These are phyloP conservation scores for Cicer bijugum DNA, from an alignment of 306 rosid genomes.

Conservation along the genomic window DNA sequence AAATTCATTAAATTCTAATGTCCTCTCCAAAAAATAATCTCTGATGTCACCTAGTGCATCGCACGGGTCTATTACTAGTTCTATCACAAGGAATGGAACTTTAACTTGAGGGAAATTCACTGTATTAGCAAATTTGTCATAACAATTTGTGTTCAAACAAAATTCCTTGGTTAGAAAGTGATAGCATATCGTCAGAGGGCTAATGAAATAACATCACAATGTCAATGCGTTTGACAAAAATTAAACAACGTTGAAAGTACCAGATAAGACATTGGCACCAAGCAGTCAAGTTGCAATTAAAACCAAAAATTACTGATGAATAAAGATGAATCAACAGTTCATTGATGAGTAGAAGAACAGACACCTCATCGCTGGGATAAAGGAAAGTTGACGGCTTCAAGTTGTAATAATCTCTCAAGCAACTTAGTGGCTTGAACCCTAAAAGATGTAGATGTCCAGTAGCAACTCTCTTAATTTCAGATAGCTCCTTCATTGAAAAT, in stretches of 20 bases:
- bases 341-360: constrained; percentile 42
- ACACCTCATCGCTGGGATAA: constrained; percentile 85
- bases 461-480: constrained; percentile 72
- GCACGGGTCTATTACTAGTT: background rate
- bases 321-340: constrained; percentile 37
- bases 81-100: constrained; percentile 16
- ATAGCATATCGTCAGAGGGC: constrained; percentile 19
- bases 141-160: constrained; percentile 25
- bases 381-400: constrained; percentile 89
- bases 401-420: constrained; percentile 91
- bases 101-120: constrained; percentile 10
- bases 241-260: constrained; percentile 36
- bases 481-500: constrained; percentile 76
- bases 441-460: constrained; percentile 75
- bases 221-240: constrained; percentile 31
- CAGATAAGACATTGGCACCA: constrained; percentile 26
- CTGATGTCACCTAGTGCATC: too few species aligned
- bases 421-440: constrained; percentile 90
- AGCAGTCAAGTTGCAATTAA: constrained; percentile 27
- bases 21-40: too few species aligned
- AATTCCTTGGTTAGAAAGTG: background rate
- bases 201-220: constrained; percentile 5
- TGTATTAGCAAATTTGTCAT: background rate
- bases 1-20: too few species aligned
- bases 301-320: constrained; percentile 31